Evolutionary conservation across 1,284 basidiomycete species (phyloP).

Genomic region (Golubevia pallescens): DNA sequence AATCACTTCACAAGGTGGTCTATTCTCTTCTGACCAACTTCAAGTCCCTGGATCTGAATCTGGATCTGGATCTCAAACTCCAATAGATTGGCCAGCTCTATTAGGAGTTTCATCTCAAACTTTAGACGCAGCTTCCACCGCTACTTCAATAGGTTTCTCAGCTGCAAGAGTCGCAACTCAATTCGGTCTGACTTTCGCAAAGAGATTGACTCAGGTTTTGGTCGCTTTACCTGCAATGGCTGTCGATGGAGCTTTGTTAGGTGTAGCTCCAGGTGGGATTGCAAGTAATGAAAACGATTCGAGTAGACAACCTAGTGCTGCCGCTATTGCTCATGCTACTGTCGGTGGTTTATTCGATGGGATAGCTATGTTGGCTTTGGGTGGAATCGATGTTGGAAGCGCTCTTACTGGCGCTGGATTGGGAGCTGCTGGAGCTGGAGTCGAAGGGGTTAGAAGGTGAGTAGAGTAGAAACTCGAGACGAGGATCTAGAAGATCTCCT

Average conservation of each 20-base stretch:
- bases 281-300: neutral
- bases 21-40: too few relatives aligned
- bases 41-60: too few relatives aligned
- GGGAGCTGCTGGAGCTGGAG: slow-evolving; percentile 35
- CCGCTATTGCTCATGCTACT: slow-evolving; percentile 27
- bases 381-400: slow-evolving; percentile 45
- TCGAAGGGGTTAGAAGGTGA: slow-evolving; percentile 23
- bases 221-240: slow-evolving; percentile 37
- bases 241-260: slow-evolving; percentile 33
- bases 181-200: slow-evolving; percentile 39
- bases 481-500: too few relatives aligned
- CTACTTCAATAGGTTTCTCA: slow-evolving; percentile 39
- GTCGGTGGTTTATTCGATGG: slow-evolving; percentile 47
- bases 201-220: slow-evolving; percentile 40
- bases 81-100: too few relatives aligned
- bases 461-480: too few relatives aligned
- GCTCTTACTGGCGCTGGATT: slow-evolving; percentile 31
- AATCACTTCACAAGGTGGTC: too few relatives aligned
- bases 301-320: slow-evolving; percentile 17
- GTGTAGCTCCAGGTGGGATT: slow-evolving; percentile 17
- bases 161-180: slow-evolving; percentile 35
- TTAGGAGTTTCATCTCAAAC: too few relatives aligned
- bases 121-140: slow-evolving; percentile 23
- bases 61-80: too few relatives aligned
- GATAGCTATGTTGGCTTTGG: slow-evolving; percentile 38